Percentiles rank a stretch among this genome's conserved stretches.
Evolutionary conservation across 352 stramenopile genomes (phyloP).

Genomic region (Globisporangium acanthophoron): DNA sequence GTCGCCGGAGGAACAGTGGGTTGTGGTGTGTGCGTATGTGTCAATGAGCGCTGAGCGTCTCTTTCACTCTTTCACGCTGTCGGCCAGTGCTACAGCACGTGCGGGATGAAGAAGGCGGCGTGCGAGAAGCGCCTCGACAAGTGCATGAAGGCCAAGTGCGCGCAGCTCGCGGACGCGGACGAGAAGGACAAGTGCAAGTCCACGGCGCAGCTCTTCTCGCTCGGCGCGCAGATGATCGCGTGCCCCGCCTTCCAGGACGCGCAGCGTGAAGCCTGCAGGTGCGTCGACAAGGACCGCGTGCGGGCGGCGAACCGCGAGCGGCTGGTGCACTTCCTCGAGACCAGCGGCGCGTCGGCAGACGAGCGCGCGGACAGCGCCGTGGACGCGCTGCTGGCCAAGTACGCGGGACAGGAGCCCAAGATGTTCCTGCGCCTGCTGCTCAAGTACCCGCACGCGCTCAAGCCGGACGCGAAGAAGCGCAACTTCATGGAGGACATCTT

Average conservation of each 20-base stretch:
- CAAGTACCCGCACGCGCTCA: constrained; percentile 57
- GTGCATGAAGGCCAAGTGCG: constrained; percentile 65
- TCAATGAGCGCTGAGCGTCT: background rate
- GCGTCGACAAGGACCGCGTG: constrained; percentile 27
- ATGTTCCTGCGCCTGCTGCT: constrained; percentile 57
- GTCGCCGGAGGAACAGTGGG: no score
- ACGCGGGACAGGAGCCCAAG: constrained; percentile 49
- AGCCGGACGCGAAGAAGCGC: constrained; percentile 32
- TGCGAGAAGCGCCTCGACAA: constrained; percentile 71
- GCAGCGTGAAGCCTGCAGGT: constrained; percentile 68
- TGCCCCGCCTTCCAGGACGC: constrained; percentile 60
- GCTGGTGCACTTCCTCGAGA: constrained; percentile 49
- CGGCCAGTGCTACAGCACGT: constrained; percentile 71
- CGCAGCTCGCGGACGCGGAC: constrained; percentile 5
- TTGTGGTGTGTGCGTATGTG: no score
- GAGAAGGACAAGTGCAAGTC: constrained; percentile 39
- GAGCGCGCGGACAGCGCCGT: constrained; percentile 33
- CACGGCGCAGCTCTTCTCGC: constrained; percentile 57
- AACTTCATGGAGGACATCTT: constrained; percentile 61
- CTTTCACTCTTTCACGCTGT: background rate
- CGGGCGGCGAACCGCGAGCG: constrained; percentile 31
- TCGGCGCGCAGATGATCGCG: constrained; percentile 64
- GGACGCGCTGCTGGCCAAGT: constrained; percentile 56
- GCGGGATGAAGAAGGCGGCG: constrained; percentile 62
- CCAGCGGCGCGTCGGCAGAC: constrained; percentile 29